Base-by-base conservation (phyloP, 225 moss, liverwort and hornwort genomes). In the Takakia lepidozioides region DNA sequence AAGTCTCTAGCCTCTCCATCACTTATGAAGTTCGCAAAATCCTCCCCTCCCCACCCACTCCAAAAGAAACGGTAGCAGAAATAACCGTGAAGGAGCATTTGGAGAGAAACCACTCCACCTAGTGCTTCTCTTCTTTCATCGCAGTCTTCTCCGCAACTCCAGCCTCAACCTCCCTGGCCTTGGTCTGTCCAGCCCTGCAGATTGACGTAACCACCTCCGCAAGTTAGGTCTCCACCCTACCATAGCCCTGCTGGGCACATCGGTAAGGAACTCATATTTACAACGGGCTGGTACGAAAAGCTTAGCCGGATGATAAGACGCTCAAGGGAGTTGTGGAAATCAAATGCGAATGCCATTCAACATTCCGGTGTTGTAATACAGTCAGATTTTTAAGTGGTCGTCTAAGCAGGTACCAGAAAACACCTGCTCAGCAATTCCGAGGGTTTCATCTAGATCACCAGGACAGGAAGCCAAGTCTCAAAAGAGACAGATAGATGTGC, bases 161-260 rank as follows among this genome's bases (percentile, higher is more conserved):
- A 36, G 78, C 43, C 43, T 86, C 86, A 32, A 86, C 66, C 41
- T 86, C 80, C 48, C 59, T 78, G 9, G 83, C 78, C 59, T 91
- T 86, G 5, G 62, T 70, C 30, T 68, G 76, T 48, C 76, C 82
- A 39, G 55, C 60, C 60, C 80, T 83, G 63, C 46, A 49, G 52
- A 38, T n/a, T 7, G 14, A 36, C 38, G 2, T 3, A 41, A 21
- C 19, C 29, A 10, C 3, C 29, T 32, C 1, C 45, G 25, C 18
- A 40, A 22, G 22, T n/a, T n/a, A n/a, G n/a, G n/a, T n/a, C n/a
- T n/a, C n/a, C n/a, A n/a, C n/a, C n/a, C n/a, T n/a, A n/a, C n/a
- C n/a, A n/a, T n/a, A n/a, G n/a, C n/a, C n/a, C n/a, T n/a, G n/a
- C n/a, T n/a, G n/a, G n/a, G n/a, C n/a, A n/a, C n/a, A n/a, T n/a